Evolutionary conservation across 257 asterid genomes (phyloP).

Genomic region (Rubia yunnanensis): DNA sequence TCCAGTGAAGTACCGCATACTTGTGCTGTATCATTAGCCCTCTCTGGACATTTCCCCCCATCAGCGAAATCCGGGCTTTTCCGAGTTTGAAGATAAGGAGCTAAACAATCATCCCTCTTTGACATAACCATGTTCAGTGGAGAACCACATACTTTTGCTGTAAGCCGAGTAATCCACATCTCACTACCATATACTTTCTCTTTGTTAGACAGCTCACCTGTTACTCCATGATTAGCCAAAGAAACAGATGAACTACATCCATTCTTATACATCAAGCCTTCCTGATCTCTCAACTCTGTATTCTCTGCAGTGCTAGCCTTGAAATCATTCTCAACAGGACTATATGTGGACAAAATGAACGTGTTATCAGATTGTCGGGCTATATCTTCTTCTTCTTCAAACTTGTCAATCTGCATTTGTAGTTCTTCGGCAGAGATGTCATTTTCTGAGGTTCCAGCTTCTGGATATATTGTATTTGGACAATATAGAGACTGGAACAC

Average conservation of each 20-base stretch:
- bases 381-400: constrained; percentile 7
- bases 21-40: constrained; percentile 23
- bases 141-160: constrained; percentile 19
- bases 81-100: constrained; percentile 14
- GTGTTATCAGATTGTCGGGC: constrained; percentile 19
- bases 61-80: constrained; percentile 13
- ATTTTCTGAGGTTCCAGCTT: constrained; percentile 17
- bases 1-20: constrained; percentile 11
- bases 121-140: constrained; percentile 15
- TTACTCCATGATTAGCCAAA: constrained; percentile 13
- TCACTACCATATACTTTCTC: constrained; percentile 27
- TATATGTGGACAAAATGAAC: constrained; percentile 17
- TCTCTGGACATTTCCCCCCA: constrained; percentile 16
- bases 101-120: constrained; percentile 15
- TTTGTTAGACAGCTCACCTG: constrained; percentile 23
- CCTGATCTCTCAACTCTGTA: constrained; percentile 15
- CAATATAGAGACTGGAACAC: constrained; percentile 45
- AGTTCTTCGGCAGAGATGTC: constrained; percentile 19
- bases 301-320: constrained; percentile 18
- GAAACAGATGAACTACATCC: constrained; percentile 18
- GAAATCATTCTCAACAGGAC: constrained; percentile 10
- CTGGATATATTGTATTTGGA: constrained; percentile 17
- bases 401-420: constrained; percentile 17
- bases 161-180: constrained; percentile 61
- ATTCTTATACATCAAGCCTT: constrained; percentile 5